Evolutionary conservation across 768 basidiomycete species (phyloP).

Genomic region (Sporobolomyces pararoseus): DNA sequence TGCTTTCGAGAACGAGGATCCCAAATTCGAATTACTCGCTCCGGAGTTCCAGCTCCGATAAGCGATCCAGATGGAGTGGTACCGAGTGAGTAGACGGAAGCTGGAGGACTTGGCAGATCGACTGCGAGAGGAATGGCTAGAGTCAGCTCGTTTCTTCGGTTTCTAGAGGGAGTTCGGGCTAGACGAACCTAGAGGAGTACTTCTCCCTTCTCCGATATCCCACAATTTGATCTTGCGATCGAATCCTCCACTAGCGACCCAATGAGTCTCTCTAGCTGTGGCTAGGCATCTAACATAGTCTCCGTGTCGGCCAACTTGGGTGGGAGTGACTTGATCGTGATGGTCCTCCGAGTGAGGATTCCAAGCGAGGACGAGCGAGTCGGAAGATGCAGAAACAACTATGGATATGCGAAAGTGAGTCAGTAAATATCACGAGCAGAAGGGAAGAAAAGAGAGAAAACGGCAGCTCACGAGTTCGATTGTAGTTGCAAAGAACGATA

Average conservation of each 20-base stretch:
- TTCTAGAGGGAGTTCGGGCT: too few species aligned
- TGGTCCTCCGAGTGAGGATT: conserved; percentile 61
- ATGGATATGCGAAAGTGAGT: not conserved
- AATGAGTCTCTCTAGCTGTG: conserved; percentile 60
- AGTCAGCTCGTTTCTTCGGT: too few species aligned
- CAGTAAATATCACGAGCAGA: not conserved
- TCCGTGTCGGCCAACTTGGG: conserved; percentile 62
- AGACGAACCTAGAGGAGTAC: conserved; percentile 24
- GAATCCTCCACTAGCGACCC: conserved; percentile 90
- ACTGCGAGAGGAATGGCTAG: conserved; percentile 44
- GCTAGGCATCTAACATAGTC: conserved; percentile 67
- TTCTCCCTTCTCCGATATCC: conserved; percentile 62
- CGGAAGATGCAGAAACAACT: conserved; percentile 92
- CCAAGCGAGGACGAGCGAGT: conserved; percentile 92
- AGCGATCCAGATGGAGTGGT: conserved; percentile 73
- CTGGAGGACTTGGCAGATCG: conserved; percentile 61
- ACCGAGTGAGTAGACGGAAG: conserved; percentile 71
- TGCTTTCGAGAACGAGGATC: conserved; percentile 79
- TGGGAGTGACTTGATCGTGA: conserved; percentile 39
- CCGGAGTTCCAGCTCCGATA: conserved; percentile 85
- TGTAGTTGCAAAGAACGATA: conserved; percentile 80
- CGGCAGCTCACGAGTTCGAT: conserved; percentile 67
- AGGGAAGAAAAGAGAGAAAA: conserved; percentile 5
- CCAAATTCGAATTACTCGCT: conserved; percentile 85
- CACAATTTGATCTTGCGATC: conserved; percentile 91